Conservation (phyloP, 805 yeast species). For the Wickerhamomyces chambardii region DNA sequence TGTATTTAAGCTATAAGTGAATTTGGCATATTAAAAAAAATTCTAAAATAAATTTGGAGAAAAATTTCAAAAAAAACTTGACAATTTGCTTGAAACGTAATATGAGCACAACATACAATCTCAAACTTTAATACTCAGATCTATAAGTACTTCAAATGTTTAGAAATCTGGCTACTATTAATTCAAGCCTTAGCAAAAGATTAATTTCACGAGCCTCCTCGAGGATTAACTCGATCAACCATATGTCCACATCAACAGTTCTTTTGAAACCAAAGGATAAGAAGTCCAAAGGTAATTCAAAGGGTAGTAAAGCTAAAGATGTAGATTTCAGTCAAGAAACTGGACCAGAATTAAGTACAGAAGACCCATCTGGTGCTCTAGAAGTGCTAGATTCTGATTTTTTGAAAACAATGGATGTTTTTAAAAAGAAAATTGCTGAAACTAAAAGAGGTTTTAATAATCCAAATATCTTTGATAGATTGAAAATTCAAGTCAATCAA, state of each 20-base stretch:
- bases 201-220: too few species aligned
- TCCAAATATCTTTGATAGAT: constrained; percentile 53
- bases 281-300: constrained; percentile 9
- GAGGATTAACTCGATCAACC: too few species aligned
- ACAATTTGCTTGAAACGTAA: too few species aligned
- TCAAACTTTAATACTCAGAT: not conserved
- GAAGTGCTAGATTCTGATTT: constrained; percentile 20
- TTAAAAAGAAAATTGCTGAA: constrained; percentile 48
- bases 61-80: too few species aligned
- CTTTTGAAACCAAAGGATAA: constrained; percentile 7
- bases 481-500: constrained; percentile 41
- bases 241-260: constrained; percentile 1
- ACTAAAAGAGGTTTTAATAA: constrained; percentile 63
- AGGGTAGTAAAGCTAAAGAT: constrained; percentile 1
- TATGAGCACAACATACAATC: constrained; percentile 2
- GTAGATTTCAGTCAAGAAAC: too few species aligned
- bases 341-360: constrained; percentile 4
- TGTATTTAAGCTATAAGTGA: too few species aligned
- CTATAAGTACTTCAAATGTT: too few species aligned
- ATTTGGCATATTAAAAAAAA: too few species aligned
- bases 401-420: constrained; percentile 38
- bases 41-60: too few species aligned
- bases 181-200: too few species aligned
- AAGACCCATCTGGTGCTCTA: constrained; percentile 12
- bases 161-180: too few species aligned